Base-by-base conservation (phyloP, 2,329 filamentous ascomycete genomes). In the Calonectria honghensis region DNA sequence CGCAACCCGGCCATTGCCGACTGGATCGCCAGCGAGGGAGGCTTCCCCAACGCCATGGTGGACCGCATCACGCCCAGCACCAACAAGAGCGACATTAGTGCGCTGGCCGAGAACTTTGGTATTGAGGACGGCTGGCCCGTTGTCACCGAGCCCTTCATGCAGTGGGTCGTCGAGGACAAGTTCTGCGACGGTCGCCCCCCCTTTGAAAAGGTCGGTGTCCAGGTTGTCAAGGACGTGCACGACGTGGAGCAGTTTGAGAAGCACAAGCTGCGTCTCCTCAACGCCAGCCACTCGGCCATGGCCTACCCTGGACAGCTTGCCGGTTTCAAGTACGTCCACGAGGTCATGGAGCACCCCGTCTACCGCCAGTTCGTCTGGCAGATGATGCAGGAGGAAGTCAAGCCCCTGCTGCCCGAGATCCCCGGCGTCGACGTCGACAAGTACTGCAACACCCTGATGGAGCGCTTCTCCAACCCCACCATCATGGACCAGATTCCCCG, bases 321-420 rank as follows among this genome's bases (percentile, higher is more conserved):
- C 1, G 89, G 89, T 74, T 90, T 89, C 84, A 83, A 86, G 79
- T 90, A 90, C 81, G 88, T 90, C 57, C 88, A 90, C 81, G 88
- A 90, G 80, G 89, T 89, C 59, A 88, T 90, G 84, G 84, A 86
- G 81, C 78, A 90, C 84, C 86, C 87, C 1, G 59, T 86, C 16
- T 89, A 87, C 84, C 80, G 82, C 83, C 84, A 86, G 76, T 88
- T 88, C 75, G 82, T 90, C 57, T 88, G 85, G 85, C 86, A 89
- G 82, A 89, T 90, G 88, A 90, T 90, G 89, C 88, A 90, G 75
- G 78, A 88, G 50, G 89, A 90, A 82, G 88, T 90, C 71, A 89
- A 89, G 84, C 89, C 89, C 0, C 83, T 89, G 20, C 83, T 90
- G 45, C 89, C 89, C 29, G 85, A 85, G 10, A 90, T 90, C 48